Percentiles rank a stretch among this genome's conserved stretches.
Evolutionary conservation across 352 stramenopile genomes (phyloP).

Genomic region (Phytophthora quininea): DNA sequence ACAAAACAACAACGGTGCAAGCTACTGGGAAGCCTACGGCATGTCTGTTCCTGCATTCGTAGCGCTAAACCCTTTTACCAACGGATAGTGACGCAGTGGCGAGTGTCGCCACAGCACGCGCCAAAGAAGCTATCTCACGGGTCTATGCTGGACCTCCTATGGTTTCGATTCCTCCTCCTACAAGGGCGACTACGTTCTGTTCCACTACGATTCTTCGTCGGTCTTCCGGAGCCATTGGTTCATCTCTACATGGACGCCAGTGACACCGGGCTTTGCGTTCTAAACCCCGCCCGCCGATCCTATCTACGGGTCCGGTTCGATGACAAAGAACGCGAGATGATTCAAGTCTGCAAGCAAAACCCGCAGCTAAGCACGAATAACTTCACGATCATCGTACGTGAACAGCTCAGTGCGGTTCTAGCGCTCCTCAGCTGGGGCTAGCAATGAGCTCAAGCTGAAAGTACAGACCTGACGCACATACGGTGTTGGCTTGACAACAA

Average conservation of each 20-base stretch:
- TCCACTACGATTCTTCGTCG: not conserved
- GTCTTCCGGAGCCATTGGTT: not conserved
- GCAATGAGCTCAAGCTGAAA: not conserved
- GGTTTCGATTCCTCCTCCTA: not conserved
- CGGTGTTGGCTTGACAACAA: conserved; percentile 10
- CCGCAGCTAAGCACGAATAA: not conserved
- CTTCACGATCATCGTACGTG: not conserved
- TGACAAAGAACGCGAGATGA: not conserved
- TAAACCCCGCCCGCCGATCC: not conserved
- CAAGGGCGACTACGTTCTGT: not conserved
- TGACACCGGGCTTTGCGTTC: not conserved
- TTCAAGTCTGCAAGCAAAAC: not conserved
- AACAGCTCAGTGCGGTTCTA: conserved; percentile 4
- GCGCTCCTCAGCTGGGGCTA: conserved; percentile 3
- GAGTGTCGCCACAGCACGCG: not conserved
- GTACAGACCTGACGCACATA: not conserved
- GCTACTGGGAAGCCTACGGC: not conserved
- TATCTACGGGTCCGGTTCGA: not conserved
- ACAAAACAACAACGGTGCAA: not conserved
- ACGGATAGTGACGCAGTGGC: not conserved
- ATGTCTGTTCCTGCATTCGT: not conserved
- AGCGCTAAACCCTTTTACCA: not conserved
- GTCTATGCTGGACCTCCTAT: too few species aligned
- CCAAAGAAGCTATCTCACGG: too few species aligned
- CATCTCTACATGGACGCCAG: not conserved